Conservation (phyloP, 305 asterid species). For the Stenogyne calaminthoides region DNA sequence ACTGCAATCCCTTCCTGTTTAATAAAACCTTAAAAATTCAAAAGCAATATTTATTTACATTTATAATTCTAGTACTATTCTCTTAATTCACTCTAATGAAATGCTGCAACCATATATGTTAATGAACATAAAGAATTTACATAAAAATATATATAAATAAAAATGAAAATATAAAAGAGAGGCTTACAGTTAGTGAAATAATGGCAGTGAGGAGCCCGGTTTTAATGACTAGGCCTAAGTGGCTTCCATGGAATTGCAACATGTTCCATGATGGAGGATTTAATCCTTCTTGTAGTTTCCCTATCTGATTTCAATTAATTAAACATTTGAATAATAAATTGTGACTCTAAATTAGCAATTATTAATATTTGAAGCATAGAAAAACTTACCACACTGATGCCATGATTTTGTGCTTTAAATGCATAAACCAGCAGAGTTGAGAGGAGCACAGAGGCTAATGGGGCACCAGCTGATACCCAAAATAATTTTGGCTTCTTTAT, state of each 20-base stretch:
- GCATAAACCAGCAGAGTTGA: constrained; percentile 67
- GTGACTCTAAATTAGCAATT: no score
- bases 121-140: not conserved
- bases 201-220: constrained; percentile 76
- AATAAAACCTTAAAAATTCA: not conserved
- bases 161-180: not conserved
- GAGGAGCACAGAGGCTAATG: constrained; percentile 60
- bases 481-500: constrained; percentile 66
- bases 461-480: constrained; percentile 90
- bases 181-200: constrained; percentile 66
- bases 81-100: not conserved
- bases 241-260: constrained; percentile 61
- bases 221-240: constrained; percentile 65
- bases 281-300: constrained; percentile 66
- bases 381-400: constrained; percentile 63
- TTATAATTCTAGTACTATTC: not conserved
- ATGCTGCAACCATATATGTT: not conserved
- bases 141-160: no score
- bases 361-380: not conserved
- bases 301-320: constrained; percentile 48
- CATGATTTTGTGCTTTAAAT: constrained; percentile 68
- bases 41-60: not conserved
- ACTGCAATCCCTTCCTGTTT: constrained; percentile 83
- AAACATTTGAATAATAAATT: not conserved
- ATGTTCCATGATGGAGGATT: constrained; percentile 88